Base-by-base conservation (phyloP, 2,329 filamentous ascomycete species). In the Cytospora schulzeri region DNA sequence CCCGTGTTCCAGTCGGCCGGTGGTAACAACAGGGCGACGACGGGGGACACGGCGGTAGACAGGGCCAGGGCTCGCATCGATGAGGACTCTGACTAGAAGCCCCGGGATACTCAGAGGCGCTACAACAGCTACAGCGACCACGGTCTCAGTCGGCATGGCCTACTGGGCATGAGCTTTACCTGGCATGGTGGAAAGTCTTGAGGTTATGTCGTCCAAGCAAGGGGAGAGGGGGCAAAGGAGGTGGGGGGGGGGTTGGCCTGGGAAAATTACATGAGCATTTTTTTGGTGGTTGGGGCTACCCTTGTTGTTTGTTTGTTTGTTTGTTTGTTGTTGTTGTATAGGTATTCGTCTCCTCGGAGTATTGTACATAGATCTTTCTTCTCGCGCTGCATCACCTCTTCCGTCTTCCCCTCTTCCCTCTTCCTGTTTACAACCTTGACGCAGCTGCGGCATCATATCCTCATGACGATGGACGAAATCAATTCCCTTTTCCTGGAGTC, bases 1-100 rank as follows among this genome's bases (percentile, higher is more conserved):
- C 86, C 86, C 3, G 83, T 87, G n/a, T 81, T 84, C 69, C 79
- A 84, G 67, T 70, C 77, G 29, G 72, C 77, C 33, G 65, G 65
- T 38, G 45, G 45, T 22, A 48, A 48, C 58, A 77, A 80, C 70
- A 84, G 84, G 76, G 76, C 79, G 52, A 75, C 78, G 1, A 75
- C 78, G 1, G 85, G 85, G 5, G 75, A 88, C 69, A 87, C 85
- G n/a, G 85, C 83, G 17, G 81, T 88, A 57, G 85, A 88, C 70
- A 78, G 85, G 57, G 85, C 85, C 57, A 76, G 85, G 68, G 85
- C 85, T 59, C 82, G 79, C 56, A 85, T 87, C 71, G 80, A 87
- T 68, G 83, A 86, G 62, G 85, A 88, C 71, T 87, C 85, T 64
- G 83, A 87, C 69, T 86, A 82, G 76, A 69, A 60, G 65, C 50